A percentile compares a stretch with the other conserved stretches of the same genome.
Evolutionary conservation across 805 yeast species (phyloP).

Genomic region (Candida ficus): DNA sequence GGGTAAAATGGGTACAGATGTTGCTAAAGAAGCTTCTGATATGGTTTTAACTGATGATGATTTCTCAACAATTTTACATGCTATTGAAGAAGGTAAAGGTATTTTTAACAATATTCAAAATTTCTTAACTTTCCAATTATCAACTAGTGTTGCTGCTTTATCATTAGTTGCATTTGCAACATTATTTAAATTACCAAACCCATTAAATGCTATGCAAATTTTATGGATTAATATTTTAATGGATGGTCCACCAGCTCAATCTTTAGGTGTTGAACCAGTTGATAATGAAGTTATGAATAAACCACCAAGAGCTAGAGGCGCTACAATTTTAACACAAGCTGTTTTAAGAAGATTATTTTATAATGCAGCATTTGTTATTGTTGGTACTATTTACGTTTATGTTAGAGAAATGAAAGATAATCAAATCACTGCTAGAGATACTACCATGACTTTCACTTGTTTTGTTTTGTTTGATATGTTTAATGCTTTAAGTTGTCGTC

Average conservation of each 20-base stretch:
- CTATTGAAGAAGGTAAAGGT: constrained; percentile 97
- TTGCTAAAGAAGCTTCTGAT: constrained; percentile 97
- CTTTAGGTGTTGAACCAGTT: constrained; percentile 95
- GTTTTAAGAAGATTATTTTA: constrained; percentile 70
- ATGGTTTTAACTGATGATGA: constrained; percentile 97
- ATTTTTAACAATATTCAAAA: constrained; percentile 93
- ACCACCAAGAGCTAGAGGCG: constrained; percentile 91
- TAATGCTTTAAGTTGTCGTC: constrained; percentile 92
- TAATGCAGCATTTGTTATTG: constrained; percentile 67
- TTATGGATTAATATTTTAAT: constrained; percentile 94
- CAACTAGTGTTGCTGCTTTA: constrained; percentile 93
- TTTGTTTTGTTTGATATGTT: constrained; percentile 96
- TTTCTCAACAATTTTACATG: constrained; percentile 86
- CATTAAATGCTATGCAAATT: constrained; percentile 97
- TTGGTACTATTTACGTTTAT: constrained; percentile 89
- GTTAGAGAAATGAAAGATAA: constrained; percentile 81
- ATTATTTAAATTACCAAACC: constrained; percentile 82
- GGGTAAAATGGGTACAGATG: constrained; percentile 95
- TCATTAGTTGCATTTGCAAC: constrained; percentile 86
- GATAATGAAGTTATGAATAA: constrained; percentile 92
- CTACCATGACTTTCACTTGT: constrained; percentile 98
- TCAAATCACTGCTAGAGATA: constrained; percentile 85
- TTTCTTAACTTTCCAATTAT: constrained; percentile 90
- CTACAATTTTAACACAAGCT: constrained; percentile 68
- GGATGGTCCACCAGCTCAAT: constrained; percentile 99